Base-by-base conservation (phyloP, 768 basidiomycete species). In the Vishniacozyma victoriae region DNA sequence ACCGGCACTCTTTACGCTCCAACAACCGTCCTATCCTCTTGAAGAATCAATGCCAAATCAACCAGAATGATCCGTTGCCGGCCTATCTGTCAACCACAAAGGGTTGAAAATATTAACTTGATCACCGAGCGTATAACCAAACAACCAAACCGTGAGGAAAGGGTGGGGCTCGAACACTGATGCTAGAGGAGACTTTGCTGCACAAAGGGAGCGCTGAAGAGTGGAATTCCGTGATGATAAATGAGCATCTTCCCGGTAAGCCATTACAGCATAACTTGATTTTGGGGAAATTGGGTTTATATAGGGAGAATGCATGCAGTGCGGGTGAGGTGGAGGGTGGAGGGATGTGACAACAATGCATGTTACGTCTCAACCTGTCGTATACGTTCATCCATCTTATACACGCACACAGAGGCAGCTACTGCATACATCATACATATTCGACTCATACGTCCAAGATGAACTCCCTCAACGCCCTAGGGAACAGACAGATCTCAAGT, bases 391-490 rank as follows among this genome's bases (percentile, higher is more conserved):
- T n/a, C n/a, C n/a, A n/a, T n/a, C n/a, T n/a, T n/a, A n/a, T n/a
- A n/a, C n/a, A n/a, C n/a, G n/a, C n/a, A n/a, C n/a, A n/a, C n/a
- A n/a, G n/a, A n/a, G n/a, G n/a, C n/a, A n/a, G n/a, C n/a, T n/a
- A 12, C 23, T 6, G 27, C 12, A 24, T 24, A 18, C 12, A 43
- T 24, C 41, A 22, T 20, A 41, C 19, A 12, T 26, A 24, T 41
- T 20, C 12, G 22, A 6, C 2, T 13, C 24, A 33, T 19, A 12
- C 44, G 23, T 26, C 29, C 31, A 38, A 9, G 4, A 96, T 96
- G 92, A 93, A 96, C 74, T 91, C 89, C 27, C 78, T 96, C 14
- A 96, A 95, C 75, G 90, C 89, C 0, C 84, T 87, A 33, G 92
- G 90, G 2, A 85, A 93, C 16, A 80, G 92, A 27, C 92, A 96